phyloP scores from a whole-genome alignment of 805 yeast species.

The Candida loeiensis region DNA sequence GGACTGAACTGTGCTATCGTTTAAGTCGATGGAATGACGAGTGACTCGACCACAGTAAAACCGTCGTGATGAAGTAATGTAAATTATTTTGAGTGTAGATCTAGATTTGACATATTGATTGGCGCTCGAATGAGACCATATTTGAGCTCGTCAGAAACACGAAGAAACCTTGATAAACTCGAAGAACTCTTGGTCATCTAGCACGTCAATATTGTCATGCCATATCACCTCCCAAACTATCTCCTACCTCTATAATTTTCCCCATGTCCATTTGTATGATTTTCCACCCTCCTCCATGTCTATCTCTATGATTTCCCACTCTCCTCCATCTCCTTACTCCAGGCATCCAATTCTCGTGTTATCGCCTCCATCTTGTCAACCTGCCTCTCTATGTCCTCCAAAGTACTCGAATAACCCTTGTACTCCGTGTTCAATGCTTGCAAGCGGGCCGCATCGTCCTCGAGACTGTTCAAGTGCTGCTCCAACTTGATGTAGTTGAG shows the following conservation, averaged over 20 bases:
- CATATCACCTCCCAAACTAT: neutral
- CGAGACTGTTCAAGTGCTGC: constrained; percentile 40
- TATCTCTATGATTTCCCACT: constrained; percentile 22
- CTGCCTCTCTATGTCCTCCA: constrained; percentile 29
- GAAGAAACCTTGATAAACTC: too few relatives aligned
- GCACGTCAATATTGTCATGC: too few relatives aligned
- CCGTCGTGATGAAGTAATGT: too few relatives aligned
- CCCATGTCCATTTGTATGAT: neutral
- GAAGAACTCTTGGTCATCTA: too few relatives aligned
- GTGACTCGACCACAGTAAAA: too few relatives aligned
- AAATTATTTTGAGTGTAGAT: too few relatives aligned
- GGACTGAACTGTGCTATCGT: too few relatives aligned
- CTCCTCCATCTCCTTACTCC: constrained; percentile 54
- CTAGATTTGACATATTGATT: too few relatives aligned
- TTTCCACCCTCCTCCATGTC: neutral
- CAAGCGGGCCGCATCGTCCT: constrained; percentile 35
- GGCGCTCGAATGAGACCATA: too few relatives aligned
- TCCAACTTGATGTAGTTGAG: constrained; percentile 47
- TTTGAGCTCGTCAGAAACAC: too few relatives aligned
- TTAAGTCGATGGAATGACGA: too few relatives aligned
- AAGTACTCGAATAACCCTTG: constrained; percentile 17
- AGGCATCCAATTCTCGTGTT: constrained; percentile 56
- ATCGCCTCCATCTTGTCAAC: constrained; percentile 43
- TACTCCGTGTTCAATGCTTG: constrained; percentile 23
- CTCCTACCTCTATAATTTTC: neutral